phyloP scores from a whole-genome alignment of 2,329 filamentous ascomycete genomes.

The Talaromyces sp. region DNA sequence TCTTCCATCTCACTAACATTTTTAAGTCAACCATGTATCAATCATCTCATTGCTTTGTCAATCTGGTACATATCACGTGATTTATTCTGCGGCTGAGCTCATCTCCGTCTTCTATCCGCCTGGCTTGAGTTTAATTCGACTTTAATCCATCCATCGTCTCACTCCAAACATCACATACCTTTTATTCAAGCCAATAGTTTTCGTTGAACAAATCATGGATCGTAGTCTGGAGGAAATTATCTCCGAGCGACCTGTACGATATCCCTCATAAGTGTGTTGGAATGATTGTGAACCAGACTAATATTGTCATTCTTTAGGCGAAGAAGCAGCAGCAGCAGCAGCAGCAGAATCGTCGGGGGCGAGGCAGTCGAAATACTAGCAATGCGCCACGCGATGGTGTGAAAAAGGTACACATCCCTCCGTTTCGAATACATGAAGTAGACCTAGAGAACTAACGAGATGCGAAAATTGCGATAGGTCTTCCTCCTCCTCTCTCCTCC shows the following conservation, averaged over 20 bases:
- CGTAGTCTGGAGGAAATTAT: slow-evolving; percentile 64
- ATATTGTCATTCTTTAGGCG: slow-evolving; percentile 16
- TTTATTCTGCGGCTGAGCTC: neutral
- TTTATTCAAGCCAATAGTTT: neutral
- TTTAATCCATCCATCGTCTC: neutral
- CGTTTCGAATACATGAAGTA: neutral
- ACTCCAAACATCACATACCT: neutral
- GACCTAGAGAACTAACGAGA: neutral
- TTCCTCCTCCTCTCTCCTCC: slow-evolving; percentile 43
- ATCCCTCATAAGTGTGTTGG: neutral
- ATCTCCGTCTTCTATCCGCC: neutral
- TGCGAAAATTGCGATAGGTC: slow-evolving; percentile 32
- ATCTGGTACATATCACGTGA: neutral
- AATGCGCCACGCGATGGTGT: slow-evolving; percentile 72
- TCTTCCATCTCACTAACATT: neutral
- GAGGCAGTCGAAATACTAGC: slow-evolving; percentile 41
- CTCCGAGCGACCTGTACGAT: slow-evolving; percentile 56
- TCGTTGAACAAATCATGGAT: slow-evolving; percentile 50
- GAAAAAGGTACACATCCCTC: slow-evolving; percentile 66
- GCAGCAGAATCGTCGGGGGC: slow-evolving; percentile 34
- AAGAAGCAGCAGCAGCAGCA: slow-evolving; percentile 22
- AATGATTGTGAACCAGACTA: slow-evolving; percentile 15
- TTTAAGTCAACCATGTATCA: neutral
- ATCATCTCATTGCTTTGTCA: neutral
- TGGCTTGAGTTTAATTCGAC: slow-evolving; percentile 4